Percentiles rank a stretch among this genome's conserved stretches.
Evolutionary conservation across 75 land plant species (phyloP).

Genomic region (Sequoia sempervirens): DNA sequence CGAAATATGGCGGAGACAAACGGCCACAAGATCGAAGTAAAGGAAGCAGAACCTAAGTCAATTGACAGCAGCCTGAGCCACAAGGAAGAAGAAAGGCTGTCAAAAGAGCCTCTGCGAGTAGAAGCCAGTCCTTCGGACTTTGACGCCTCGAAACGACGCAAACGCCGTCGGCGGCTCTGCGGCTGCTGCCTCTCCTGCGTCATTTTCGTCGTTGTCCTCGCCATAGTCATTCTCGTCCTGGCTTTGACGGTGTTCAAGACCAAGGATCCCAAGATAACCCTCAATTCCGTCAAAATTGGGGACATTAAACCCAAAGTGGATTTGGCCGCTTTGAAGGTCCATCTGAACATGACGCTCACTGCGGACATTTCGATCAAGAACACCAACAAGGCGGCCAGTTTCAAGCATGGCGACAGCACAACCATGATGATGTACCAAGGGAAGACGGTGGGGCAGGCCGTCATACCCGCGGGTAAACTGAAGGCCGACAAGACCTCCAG

Average conservation of each 20-base stretch:
- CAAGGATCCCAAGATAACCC: slow-evolving; percentile 23
- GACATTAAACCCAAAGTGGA: not conserved
- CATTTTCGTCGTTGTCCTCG: slow-evolving; percentile 10
- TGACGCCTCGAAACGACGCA: not conserved
- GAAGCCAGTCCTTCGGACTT: not conserved
- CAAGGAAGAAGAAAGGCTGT: not conserved
- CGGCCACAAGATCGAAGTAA: not conserved
- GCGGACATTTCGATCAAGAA: slow-evolving; percentile 35
- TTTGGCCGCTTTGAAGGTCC: not conserved
- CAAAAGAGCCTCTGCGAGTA: not conserved
- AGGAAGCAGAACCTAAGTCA: not conserved
- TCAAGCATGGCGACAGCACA: slow-evolving; percentile 25
- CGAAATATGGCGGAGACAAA: not conserved
- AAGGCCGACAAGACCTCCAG: slow-evolving; percentile 17
- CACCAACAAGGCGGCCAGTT: slow-evolving; percentile 30
- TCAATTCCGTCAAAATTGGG: slow-evolving; percentile 16
- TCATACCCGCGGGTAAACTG: slow-evolving; percentile 25
- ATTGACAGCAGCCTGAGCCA: not conserved
- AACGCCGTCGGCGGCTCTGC: slow-evolving; percentile 4
- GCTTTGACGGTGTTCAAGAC: slow-evolving; percentile 46
- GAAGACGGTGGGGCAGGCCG: slow-evolving; percentile 20
- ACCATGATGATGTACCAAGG: slow-evolving; percentile 21
- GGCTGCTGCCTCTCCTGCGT: not conserved
- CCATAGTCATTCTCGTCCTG: slow-evolving; percentile 19
- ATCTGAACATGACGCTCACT: slow-evolving; percentile 16